Percentiles rank a stretch among this genome's conserved stretches.
phyloP scores from a whole-genome alignment of 352 stramenopile genomes.

The Globisporangium parvum region DNA sequence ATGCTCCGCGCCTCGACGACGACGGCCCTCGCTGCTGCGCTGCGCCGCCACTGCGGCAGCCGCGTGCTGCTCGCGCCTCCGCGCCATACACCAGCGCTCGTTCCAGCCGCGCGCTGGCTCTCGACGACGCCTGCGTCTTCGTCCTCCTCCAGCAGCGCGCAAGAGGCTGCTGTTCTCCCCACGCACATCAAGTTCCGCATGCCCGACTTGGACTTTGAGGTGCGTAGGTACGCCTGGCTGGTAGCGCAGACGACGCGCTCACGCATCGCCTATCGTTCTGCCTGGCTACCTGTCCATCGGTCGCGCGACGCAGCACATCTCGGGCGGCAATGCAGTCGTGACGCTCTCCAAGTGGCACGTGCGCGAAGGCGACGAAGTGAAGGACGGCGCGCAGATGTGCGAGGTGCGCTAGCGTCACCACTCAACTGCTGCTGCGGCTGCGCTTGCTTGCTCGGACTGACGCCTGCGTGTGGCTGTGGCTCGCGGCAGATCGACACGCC shows the following conservation, averaged over 20 bases:
- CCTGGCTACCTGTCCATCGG: neutral
- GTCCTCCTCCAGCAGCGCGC: neutral
- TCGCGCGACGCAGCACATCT: constrained; percentile 36
- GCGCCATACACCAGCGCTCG: neutral
- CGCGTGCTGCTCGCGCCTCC: neutral
- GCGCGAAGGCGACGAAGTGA: constrained; percentile 50
- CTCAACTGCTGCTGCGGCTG: neutral
- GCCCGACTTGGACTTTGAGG: constrained; percentile 81
- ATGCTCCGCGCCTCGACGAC: neutral
- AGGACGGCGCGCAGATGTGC: constrained; percentile 69
- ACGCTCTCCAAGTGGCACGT: constrained; percentile 79
- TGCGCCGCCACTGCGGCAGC: neutral
- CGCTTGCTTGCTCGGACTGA: neutral
- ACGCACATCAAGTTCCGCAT: constrained; percentile 85
- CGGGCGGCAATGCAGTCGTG: constrained; percentile 35
- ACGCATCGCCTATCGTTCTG: neutral
- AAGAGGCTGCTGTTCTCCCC: constrained; percentile 26
- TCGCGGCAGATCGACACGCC: constrained; percentile 70
- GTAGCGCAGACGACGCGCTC: too few species aligned
- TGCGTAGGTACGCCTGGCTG: too few species aligned
- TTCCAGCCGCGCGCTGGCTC: constrained; percentile 4
- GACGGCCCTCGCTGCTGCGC: neutral
- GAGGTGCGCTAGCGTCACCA: constrained; percentile 26
- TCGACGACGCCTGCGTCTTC: neutral
- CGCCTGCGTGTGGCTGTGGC: neutral